Conservation (phyloP, 2,329 filamentous ascomycete genomes). For the Colletotrichum horii region DNA sequence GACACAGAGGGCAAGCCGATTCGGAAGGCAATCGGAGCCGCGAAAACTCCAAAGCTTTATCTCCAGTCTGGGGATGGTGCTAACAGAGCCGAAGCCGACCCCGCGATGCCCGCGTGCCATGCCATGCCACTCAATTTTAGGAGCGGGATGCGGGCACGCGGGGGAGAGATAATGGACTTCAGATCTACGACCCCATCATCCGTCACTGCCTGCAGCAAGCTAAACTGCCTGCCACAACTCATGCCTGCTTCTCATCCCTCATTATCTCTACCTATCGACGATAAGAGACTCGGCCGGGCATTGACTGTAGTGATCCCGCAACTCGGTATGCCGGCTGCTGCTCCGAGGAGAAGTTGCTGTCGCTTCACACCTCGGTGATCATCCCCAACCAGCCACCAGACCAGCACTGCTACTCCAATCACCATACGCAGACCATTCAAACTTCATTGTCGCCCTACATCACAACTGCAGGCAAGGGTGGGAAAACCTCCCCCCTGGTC, state of each 20-base stretch:
- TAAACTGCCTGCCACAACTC: neutral
- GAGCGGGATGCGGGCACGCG: conserved; percentile 13
- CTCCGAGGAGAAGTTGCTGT: neutral
- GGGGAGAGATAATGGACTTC: conserved; percentile 3
- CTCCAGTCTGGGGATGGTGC: conserved; percentile 9
- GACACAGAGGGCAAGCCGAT: neutral
- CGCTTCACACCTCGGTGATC: neutral
- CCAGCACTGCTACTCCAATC: neutral
- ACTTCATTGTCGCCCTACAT: neutral
- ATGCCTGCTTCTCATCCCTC: neutral
- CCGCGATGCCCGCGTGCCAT: neutral
- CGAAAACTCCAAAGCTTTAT: neutral
- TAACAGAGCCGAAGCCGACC: conserved; percentile 5
- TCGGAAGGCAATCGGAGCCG: conserved; percentile 8
- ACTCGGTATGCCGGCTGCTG: neutral
- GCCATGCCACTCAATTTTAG: neutral
- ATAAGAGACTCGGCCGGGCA: neutral
- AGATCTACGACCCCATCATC: conserved; percentile 9
- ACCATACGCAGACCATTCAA: neutral
- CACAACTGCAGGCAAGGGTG: neutral
- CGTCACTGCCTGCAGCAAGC: neutral
- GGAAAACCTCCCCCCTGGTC: neutral
- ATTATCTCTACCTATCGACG: neutral
- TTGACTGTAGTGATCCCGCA: neutral
- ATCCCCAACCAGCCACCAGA: neutral